These are phyloP conservation scores for Hericium alpestre DNA, from an alignment of 768 basidiomycete species.

Conservation along the genomic window DNA sequence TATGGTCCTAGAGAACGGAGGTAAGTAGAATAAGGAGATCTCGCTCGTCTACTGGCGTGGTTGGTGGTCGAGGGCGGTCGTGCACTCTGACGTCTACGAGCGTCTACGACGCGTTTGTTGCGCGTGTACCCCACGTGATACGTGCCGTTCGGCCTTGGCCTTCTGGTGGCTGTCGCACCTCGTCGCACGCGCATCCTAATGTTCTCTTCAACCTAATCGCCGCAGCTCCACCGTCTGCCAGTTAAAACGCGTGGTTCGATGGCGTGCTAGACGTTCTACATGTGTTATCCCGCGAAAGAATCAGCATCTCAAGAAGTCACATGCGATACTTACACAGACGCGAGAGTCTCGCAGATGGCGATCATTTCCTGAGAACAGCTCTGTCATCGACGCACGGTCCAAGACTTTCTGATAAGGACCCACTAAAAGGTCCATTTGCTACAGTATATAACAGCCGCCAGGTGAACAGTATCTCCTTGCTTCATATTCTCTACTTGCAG, in stretches of 20 bases:
- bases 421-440: no score
- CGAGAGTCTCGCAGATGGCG: no score
- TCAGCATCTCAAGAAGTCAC: no score
- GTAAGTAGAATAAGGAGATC: not conserved
- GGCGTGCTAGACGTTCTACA: no score
- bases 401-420: no score
- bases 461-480: not conserved
- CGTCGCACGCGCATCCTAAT: not conserved
- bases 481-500: not conserved
- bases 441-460: no score
- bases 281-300: no score
- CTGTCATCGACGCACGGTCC: no score
- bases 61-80: not conserved
- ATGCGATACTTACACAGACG: no score
- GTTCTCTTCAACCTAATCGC: not conserved
- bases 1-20: not conserved
- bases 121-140: not conserved
- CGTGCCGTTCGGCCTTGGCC: not conserved
- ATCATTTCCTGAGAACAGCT: no score
- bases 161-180: not conserved
- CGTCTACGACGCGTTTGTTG: not conserved
- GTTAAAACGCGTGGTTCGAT: no score
- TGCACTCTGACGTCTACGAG: not conserved
- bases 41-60: not conserved
- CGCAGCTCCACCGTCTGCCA: no score